Conservation (phyloP, 306 rosid species). For the Benincasa hispida region DNA sequence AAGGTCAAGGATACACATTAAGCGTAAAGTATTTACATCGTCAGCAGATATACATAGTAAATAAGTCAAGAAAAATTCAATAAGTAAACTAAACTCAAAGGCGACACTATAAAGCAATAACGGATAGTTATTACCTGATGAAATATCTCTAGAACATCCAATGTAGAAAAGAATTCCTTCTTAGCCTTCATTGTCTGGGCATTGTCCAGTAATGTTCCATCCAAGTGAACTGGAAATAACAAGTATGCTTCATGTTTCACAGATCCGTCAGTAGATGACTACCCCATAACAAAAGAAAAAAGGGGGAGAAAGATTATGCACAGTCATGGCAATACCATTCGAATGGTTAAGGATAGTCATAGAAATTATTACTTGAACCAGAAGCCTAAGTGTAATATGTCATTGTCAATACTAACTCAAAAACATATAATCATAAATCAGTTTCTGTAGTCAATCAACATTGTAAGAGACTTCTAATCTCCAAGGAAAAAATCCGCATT, state of each 20-base stretch:
- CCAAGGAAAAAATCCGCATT: not conserved
- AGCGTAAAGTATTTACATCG: not conserved
- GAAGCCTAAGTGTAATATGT: not conserved
- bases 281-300: constrained; percentile 16
- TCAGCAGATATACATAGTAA: not conserved
- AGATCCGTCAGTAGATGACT: constrained; percentile 73
- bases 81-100: not conserved
- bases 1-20: not conserved
- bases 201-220: constrained; percentile 95
- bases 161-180: constrained; percentile 74
- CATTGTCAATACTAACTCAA: not conserved
- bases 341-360: not conserved
- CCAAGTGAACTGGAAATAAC: constrained; percentile 96
- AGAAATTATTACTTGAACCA: not conserved
- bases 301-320: not conserved
- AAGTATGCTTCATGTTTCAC: constrained; percentile 95
- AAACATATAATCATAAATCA: not conserved
- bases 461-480: not conserved
- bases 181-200: constrained; percentile 70
- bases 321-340: not conserved
- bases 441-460: not conserved
- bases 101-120: not conserved
- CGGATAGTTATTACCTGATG: constrained; percentile 48
- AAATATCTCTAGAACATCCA: constrained; percentile 88
- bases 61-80: not conserved